A percentile compares a stretch with the other conserved stretches of the same genome.
These are phyloP conservation scores for Zasmidium cellare DNA, from an alignment of 2,329 filamentous ascomycete species.

Conservation along the genomic window DNA sequence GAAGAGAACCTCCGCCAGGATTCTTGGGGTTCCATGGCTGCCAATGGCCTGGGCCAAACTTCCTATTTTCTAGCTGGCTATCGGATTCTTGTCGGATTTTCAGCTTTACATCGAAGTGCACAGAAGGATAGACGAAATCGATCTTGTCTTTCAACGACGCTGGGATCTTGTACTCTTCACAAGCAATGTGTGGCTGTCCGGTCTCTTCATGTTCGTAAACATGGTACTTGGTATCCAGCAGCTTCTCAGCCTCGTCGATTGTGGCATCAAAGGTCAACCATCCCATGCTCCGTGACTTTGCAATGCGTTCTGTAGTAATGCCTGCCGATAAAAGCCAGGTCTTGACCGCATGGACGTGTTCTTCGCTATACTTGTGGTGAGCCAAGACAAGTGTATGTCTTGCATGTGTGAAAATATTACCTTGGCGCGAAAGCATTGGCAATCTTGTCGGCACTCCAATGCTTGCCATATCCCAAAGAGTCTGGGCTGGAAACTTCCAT, in stretches of 20 bases:
- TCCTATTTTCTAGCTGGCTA: constrained; percentile 20
- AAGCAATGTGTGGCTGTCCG: constrained; percentile 38
- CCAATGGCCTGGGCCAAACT: constrained; percentile 10
- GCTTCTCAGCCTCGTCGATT: constrained; percentile 53
- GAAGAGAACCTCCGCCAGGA: constrained; percentile 32
- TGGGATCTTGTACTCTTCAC: constrained; percentile 41
- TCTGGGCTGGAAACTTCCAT: constrained; percentile 44
- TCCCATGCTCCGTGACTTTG: constrained; percentile 52
- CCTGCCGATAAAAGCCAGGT: constrained; percentile 57
- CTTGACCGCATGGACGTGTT: constrained; percentile 53
- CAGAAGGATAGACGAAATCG: constrained; percentile 41
- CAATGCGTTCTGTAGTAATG: constrained; percentile 50
- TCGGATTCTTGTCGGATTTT: constrained; percentile 18
- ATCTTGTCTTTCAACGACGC: constrained; percentile 32
- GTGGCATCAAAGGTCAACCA: constrained; percentile 61
- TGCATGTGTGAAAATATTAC: constrained; percentile 11
- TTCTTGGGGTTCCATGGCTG: constrained; percentile 11
- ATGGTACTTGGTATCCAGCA: constrained; percentile 57
- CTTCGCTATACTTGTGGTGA: constrained; percentile 21
- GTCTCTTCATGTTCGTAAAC: constrained; percentile 46
- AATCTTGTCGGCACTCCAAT: constrained; percentile 46
- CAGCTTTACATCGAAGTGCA: constrained; percentile 41
- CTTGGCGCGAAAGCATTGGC: constrained; percentile 45
- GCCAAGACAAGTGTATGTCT: background rate
- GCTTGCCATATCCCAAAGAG: constrained; percentile 43